A percentile compares a stretch with the other conserved stretches of the same genome.
These are phyloP conservation scores for Cyberlindnera subsufficiens DNA, from an alignment of 805 yeast species.

Conservation along the genomic window DNA sequence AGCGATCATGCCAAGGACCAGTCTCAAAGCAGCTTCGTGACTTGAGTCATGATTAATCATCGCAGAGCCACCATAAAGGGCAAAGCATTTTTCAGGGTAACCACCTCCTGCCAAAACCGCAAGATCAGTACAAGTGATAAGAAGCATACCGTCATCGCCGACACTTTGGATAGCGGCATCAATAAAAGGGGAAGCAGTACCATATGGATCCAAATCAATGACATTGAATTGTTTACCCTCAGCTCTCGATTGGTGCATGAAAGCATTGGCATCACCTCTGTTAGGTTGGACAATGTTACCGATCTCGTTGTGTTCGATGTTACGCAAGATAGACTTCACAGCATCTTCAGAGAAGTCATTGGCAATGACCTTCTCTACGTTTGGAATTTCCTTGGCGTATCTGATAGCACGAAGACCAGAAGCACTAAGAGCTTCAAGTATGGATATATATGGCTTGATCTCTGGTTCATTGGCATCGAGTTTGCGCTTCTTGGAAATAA, in stretches of 20 bases:
- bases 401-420: conserved; percentile 93
- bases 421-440: conserved; percentile 89
- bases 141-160: conserved; percentile 76
- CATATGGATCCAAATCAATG: conserved; percentile 94
- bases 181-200: conserved; percentile 93
- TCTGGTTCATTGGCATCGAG: conserved; percentile 21
- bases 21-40: conserved; percentile 88
- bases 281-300: conserved; percentile 53
- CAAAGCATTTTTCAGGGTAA: conserved; percentile 94
- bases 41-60: conserved; percentile 67
- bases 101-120: conserved; percentile 95
- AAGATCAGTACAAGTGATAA: conserved; percentile 94
- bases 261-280: conserved; percentile 86
- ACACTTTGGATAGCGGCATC: conserved; percentile 86
- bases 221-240: conserved; percentile 60
- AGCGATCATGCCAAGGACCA: conserved; percentile 72
- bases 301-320: conserved; percentile 62
- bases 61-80: conserved; percentile 90
- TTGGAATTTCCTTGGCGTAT: conserved; percentile 87
- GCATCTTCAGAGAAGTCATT: conserved; percentile 87
- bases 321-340: conserved; percentile 70
- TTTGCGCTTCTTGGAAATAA: conserved; percentile 25
- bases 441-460: conserved; percentile 41
- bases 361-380: conserved; percentile 69
- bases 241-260: conserved; percentile 50